A percentile compares a stretch with the other conserved stretches of the same genome.
Evolutionary conservation across 2,329 filamentous ascomycete species (phyloP).

Genomic region (Paracorniculantispora psalliotae): DNA sequence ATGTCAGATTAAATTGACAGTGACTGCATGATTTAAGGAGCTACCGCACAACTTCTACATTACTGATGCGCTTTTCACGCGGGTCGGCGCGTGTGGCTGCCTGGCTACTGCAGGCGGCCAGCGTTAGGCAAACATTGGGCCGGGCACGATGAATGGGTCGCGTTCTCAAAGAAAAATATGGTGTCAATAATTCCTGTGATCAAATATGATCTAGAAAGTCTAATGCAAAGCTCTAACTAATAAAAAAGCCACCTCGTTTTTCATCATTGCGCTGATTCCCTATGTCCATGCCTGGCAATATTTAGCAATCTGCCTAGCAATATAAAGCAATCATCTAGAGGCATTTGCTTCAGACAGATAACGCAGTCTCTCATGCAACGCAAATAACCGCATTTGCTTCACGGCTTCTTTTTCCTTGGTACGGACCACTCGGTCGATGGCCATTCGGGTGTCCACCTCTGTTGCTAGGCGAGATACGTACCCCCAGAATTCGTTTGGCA

Average conservation of each 20-base stretch:
- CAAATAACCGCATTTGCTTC: constrained; percentile 19
- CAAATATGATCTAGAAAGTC: background rate
- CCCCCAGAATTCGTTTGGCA: constrained; percentile 4
- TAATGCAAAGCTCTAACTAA: background rate
- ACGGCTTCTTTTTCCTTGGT: constrained; percentile 26
- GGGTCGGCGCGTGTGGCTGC: constrained; percentile 10
- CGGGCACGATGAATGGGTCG: background rate
- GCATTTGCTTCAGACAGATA: constrained; percentile 14
- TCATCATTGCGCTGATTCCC: background rate
- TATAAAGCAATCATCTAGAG: constrained; percentile 4
- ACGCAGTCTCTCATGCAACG: constrained; percentile 20
- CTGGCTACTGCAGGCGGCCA: constrained; percentile 9
- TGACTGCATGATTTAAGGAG: too few species aligned
- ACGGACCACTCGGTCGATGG: constrained; percentile 54
- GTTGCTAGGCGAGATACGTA: constrained; percentile 47
- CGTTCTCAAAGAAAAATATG: background rate
- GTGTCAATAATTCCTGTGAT: background rate
- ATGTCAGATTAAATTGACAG: background rate
- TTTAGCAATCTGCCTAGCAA: background rate
- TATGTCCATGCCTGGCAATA: background rate
- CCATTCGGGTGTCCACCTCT: constrained; percentile 57
- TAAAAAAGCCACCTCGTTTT: background rate
- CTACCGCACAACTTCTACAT: background rate
- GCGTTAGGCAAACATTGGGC: constrained; percentile 4
- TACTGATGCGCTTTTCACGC: constrained; percentile 2